Evolutionary conservation across 129 eudicot species (phyloP).

Genomic region (Arctium lappa): DNA sequence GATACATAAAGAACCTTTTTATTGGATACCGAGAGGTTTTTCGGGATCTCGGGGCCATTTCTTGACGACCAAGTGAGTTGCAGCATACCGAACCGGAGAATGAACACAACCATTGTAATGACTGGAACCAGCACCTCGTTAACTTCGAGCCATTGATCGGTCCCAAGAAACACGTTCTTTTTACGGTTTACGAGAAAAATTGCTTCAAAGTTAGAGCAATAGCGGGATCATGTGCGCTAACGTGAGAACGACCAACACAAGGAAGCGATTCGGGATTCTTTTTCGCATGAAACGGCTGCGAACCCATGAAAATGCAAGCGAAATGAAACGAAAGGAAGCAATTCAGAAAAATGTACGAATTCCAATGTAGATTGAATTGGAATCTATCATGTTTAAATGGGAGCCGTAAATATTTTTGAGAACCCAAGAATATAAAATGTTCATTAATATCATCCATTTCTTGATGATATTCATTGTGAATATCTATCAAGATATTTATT

Average conservation of each 20-base stretch:
- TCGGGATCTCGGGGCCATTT: conserved; percentile 25
- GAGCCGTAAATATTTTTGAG: too few relatives aligned
- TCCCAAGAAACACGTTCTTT: conserved; percentile 51
- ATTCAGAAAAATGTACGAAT: too few relatives aligned
- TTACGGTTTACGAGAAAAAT: conserved; percentile 46
- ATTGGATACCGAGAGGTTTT: conserved; percentile 44
- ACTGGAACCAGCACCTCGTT: conserved; percentile 88
- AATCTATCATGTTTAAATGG: too few relatives aligned
- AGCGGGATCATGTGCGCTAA: conserved; percentile 73
- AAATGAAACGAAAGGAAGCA: too few relatives aligned
- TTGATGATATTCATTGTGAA: too few relatives aligned
- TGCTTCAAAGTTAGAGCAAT: conserved; percentile 79
- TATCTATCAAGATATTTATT: too few relatives aligned
- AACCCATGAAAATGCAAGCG: conserved; percentile 44
- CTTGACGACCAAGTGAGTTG: conserved; percentile 79
- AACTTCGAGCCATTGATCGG: conserved; percentile 86
- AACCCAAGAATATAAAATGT: too few relatives aligned
- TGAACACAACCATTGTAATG: conserved; percentile 88
- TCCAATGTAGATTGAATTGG: too few relatives aligned
- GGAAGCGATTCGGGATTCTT: conserved; percentile 57
- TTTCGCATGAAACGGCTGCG: conserved; percentile 66
- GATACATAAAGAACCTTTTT: conserved; percentile 55
- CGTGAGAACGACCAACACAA: conserved; percentile 71
- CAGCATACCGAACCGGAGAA: conserved; percentile 73
- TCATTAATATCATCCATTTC: too few relatives aligned